Base-by-base conservation (phyloP, 768 basidiomycete species). In the Dictyophora rubrovolvata region DNA sequence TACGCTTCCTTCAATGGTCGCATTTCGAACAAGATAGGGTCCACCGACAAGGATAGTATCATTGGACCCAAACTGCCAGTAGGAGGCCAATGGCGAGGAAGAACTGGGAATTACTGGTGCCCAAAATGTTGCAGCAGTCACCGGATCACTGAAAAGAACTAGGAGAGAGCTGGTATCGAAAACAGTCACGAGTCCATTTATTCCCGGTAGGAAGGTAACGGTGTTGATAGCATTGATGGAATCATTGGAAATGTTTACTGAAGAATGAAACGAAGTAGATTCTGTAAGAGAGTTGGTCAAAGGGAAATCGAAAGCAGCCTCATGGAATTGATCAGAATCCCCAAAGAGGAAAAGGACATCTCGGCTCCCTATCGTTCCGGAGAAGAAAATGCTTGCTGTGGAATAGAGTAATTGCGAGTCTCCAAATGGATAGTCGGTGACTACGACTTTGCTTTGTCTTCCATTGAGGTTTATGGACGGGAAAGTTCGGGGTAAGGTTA, bases 51-150 rank as follows among this genome's bases (percentile, higher is more conserved):
- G 73, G 22, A 87, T 74, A 11, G 85, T 81, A 3, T 75, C 68
- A 64, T 90, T 89, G 21, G 85, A 83, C 23, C 89, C 89, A 54
- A 88, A 72, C 55, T 81, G 75, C 84, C 85, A 91, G 74, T 75
- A 90, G 63, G 79, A 81, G 47, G 72, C 73, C 57, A 85, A 75
- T 8, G 42, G 33, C 7, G 61, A 53, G 12, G 77, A 73, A 28
- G 28, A 28, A 76, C 70, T 70, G 5, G 83, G 69, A 48, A 91
- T 74, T 17, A 80, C 76, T 1, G 91, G 91, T 5, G 85, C 76
- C 83, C 86, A 93, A 73, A 89, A 89, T 0, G 83, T 85, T 33
- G 77, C 79, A 2, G 85, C 84, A 0, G 85, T 86, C 14, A 66
- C 71, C 0, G 82, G 76, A 65, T 91, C 88, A 7, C 81, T 79